These are phyloP conservation scores for Brassica juncea DNA, from an alignment of 345 rosid species.

Conservation along the genomic window DNA sequence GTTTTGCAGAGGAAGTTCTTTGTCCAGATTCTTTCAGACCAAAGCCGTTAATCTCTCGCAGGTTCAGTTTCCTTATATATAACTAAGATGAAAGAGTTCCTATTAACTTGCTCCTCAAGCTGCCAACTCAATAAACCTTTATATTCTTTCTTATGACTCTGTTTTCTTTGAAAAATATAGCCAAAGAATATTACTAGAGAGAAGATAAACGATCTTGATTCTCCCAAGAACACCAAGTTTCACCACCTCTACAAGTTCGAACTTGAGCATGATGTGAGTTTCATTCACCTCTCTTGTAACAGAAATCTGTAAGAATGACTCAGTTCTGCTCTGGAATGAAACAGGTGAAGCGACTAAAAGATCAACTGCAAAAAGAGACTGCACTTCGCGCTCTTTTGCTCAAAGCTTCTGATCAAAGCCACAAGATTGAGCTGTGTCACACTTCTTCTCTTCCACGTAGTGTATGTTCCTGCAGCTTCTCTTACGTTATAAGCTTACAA, in stretches of 20 bases:
- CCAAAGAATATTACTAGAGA: constrained; percentile 19
- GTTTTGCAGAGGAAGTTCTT: constrained; percentile 30
- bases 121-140: constrained; percentile 6
- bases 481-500: background rate
- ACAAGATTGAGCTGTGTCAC: constrained; percentile 28
- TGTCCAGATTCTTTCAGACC: constrained; percentile 31
- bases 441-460: constrained; percentile 30
- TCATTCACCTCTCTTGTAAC: background rate
- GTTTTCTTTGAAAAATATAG: constrained; percentile 21
- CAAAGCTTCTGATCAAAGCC: constrained; percentile 35
- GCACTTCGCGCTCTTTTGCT: constrained; percentile 28
- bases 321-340: constrained; percentile 6
- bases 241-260: constrained; percentile 35
- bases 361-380: constrained; percentile 34
- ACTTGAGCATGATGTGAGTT: constrained; percentile 42
- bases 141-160: constrained; percentile 23
- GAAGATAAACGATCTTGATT: constrained; percentile 13
- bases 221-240: constrained; percentile 28
- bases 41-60: constrained; percentile 17
- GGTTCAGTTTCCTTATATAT: constrained; percentile 18
- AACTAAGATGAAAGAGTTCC: background rate
- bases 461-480: constrained; percentile 10
- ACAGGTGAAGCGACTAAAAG: constrained; percentile 39
- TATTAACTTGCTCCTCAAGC: constrained; percentile 30
- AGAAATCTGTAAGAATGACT: background rate